A percentile compares a stretch with the other conserved stretches of the same genome.
Conservation (phyloP, 805 yeast genomes). For the Pichia kluyveri region DNA sequence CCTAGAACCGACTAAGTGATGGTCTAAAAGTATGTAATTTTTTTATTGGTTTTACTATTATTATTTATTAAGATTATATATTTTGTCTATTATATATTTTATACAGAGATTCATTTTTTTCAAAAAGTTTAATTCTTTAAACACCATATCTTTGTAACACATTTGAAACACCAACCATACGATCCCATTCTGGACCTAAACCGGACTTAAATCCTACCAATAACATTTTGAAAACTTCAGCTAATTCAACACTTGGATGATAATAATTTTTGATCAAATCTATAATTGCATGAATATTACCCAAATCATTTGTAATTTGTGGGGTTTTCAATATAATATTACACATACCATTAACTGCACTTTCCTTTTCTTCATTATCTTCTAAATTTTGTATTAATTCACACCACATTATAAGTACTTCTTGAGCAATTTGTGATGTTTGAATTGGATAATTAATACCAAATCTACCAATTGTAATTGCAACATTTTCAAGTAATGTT, state of each 20-base stretch:
- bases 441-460: slow-evolving; percentile 56
- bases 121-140: slow-evolving; percentile 2
- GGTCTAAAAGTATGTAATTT: neutral
- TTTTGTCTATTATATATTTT: neutral
- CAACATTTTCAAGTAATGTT: slow-evolving; percentile 76
- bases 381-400: slow-evolving; percentile 54
- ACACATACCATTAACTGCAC: slow-evolving; percentile 80
- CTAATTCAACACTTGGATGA: slow-evolving; percentile 40
- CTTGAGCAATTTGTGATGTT: slow-evolving; percentile 4
- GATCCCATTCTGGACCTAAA: slow-evolving; percentile 31
- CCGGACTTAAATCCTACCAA: slow-evolving; percentile 37
- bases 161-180: slow-evolving; percentile 1
- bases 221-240: slow-evolving; percentile 35
- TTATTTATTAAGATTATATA: neutral
- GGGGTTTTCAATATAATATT: slow-evolving; percentile 60
- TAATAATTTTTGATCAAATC: slow-evolving; percentile 50
- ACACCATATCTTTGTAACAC: slow-evolving; percentile 16
- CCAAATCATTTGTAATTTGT: slow-evolving; percentile 37
- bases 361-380: slow-evolving; percentile 82
- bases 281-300: slow-evolving; percentile 43
- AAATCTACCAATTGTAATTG: slow-evolving; percentile 82
- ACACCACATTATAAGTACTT: slow-evolving; percentile 63
- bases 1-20: slow-evolving; percentile 31
- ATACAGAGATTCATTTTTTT: neutral
- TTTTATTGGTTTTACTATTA: neutral